phyloP scores from a whole-genome alignment of 2,329 filamentous ascomycete genomes.

The Pseudogymnoascus sp. region DNA sequence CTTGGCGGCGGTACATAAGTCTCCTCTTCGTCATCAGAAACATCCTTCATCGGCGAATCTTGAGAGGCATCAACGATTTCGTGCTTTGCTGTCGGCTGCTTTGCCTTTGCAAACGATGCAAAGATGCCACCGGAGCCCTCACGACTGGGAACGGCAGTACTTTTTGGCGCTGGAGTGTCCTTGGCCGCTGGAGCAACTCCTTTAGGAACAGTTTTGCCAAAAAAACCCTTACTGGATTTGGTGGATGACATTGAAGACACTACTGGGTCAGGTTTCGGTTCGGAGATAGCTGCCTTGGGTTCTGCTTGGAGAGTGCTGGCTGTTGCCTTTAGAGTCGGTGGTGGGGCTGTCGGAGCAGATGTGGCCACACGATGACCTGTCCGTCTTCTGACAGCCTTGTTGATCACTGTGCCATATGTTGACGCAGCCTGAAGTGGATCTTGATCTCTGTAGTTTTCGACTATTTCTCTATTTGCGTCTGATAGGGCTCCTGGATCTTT shows the following conservation, averaged over 20 bases:
- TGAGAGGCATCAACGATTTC: conserved; percentile 38
- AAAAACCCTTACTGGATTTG: conserved; percentile 26
- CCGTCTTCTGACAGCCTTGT: conserved; percentile 55
- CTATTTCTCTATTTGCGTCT: conserved; percentile 59
- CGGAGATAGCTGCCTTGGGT: conserved; percentile 18
- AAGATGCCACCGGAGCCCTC: conserved; percentile 60
- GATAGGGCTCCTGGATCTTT: conserved; percentile 62
- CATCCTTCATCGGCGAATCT: conserved; percentile 30
- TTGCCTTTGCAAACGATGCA: conserved; percentile 68
- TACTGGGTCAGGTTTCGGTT: conserved; percentile 15
- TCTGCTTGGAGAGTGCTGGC: conserved; percentile 11
- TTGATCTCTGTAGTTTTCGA: conserved; percentile 47
- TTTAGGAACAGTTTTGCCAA: conserved; percentile 30
- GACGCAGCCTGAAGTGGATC: conserved; percentile 53
- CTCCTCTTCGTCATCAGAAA: conserved; percentile 26
- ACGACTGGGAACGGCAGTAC: conserved; percentile 42
- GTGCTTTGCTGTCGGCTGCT: conserved; percentile 44
- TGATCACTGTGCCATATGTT: conserved; percentile 67
- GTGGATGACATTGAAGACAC: conserved; percentile 12
- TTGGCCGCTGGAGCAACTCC: not conserved
- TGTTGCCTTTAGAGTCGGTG: conserved; percentile 31
- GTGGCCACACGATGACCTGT: conserved; percentile 24
- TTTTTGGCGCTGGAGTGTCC: conserved; percentile 25
- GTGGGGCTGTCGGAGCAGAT: conserved; percentile 29
- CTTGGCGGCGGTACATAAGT: conserved; percentile 40